Evolutionary conservation across 768 basidiomycete species (phyloP), one percentile per base, ranked within the genome.

Genomic region (Pulveroboletus ravenelii): DNA sequence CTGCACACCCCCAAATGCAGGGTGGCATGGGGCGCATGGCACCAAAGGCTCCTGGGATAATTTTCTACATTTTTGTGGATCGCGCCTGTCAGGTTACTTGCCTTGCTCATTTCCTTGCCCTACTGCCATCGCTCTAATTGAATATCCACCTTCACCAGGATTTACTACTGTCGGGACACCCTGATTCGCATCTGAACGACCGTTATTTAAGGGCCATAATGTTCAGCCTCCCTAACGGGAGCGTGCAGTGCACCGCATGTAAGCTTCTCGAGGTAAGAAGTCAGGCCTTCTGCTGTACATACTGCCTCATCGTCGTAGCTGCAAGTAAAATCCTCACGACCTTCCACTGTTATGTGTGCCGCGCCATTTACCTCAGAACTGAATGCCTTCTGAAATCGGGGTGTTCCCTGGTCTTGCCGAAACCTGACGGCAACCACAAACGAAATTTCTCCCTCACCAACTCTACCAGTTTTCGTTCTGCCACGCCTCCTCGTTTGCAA

Each of bases 401-500:
- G 62, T n/a, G 69, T 74, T 63, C 83, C 81, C 34, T 64, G 63
- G 5, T 80, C 81, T 60, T 84, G 42, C 41, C 53, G 41, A 50
- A 62, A 31, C 49, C 51, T 53, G 45, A 42, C 45, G 32, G 10
- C 50, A 4, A 30, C 29, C 17, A 57, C 54, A 29, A 63, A 48
- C 9, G 57, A 55, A 6, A 54, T 40, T 1, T 54, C 47, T 10
- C 14, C 55, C 64, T 53, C 55, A 23, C 45, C 53, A 15, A 13
- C 29, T 41, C 64, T 57, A 32, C 32, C 10, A 5, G 68, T 70
- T 29, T 74, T 56, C 51, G 61, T 35, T 23, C 20, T 23, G 20
- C 2, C 20, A 35, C 80, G 82, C 30, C 53, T 62, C 59, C 80
- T 81, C 81, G 51, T 83, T 80, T 56, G 80, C 77, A 13, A 79